These are phyloP conservation scores for Elongisporangium senticosum DNA, from an alignment of 352 stramenopile species.

Conservation along the genomic window DNA sequence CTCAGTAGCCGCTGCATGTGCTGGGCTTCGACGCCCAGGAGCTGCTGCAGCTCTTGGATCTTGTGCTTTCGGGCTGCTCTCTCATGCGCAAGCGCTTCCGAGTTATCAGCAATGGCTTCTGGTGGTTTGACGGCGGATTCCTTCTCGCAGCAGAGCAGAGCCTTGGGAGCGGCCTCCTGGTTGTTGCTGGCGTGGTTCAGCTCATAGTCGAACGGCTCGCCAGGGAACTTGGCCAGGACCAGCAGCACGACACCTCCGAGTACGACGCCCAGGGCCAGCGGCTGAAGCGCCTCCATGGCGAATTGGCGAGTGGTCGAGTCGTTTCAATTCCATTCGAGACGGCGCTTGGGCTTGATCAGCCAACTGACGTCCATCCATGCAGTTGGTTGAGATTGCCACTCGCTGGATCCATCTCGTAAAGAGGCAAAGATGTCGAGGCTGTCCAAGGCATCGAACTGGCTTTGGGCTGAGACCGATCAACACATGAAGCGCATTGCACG, in stretches of 20 bases:
- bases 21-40: slow-evolving; percentile 44
- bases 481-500: no score
- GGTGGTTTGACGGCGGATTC: neutral
- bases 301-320: neutral
- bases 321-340: neutral
- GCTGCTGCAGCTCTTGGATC: slow-evolving; percentile 48
- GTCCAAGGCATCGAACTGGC: neutral
- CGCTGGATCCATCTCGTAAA: neutral
- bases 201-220: slow-evolving; percentile 55
- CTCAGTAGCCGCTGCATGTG: slow-evolving; percentile 35
- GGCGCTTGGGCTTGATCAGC: neutral
- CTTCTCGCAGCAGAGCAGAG: neutral
- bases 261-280: slow-evolving; percentile 29
- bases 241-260: slow-evolving; percentile 39
- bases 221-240: slow-evolving; percentile 40
- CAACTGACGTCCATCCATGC: no score
- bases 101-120: neutral
- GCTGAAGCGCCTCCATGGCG: slow-evolving; percentile 40
- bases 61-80: slow-evolving; percentile 13
- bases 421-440: neutral
- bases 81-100: neutral
- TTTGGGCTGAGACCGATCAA: neutral
- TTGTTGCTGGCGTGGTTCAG: slow-evolving; percentile 2
- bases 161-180: neutral
- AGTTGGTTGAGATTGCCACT: neutral